Evolutionary conservation across 768 basidiomycete genomes (phyloP), one percentile per base, ranked within the genome.

Genomic region (Tricholoma furcatifolium): DNA sequence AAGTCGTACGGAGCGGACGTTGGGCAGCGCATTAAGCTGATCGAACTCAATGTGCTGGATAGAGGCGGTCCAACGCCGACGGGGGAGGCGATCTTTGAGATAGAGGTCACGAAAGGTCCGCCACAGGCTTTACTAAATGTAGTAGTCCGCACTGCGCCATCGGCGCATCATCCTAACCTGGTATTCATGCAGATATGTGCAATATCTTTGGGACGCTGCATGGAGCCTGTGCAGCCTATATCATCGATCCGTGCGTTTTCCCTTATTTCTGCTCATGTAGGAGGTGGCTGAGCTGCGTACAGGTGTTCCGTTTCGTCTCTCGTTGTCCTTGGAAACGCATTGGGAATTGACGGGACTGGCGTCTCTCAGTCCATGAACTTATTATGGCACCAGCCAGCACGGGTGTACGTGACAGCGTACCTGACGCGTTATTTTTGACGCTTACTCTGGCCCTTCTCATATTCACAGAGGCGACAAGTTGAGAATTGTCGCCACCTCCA

Each of bases 201-300:
- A 84, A 84, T 45, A 59, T 70, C 14, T 64, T 63, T 47, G 71
- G 75, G 7, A 73, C 67, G 15, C 50, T 85, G n/a, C 83, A 85
- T 47, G 83, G 82, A 2, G 82, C 71, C 5, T 84, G 82, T 59
- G 74, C 78, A 4, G 80, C 78, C 0, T 75, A 81, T 55, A 69
- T 85, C 27, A 71, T 84, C 27, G 82, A 84, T 65, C 70, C 71
- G 83, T 79, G 56, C 23, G 80, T 66, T 6, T 38, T 35, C 34
- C 17, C 14, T n/a, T 20, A 31, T n/a, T 20, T 39, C 7, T 2
- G 15, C 7, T 17, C 31, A n/a, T 15, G 3, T 21, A 14, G 12
- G 15, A 43, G 44, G 15, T 6, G 6, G 9, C 36, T 47, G 8
- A 30, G 43, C 31, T 12, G 44, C 7, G 15, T 2, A 1, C 50